phyloP scores from a whole-genome alignment of 169 alveolate species.

The Cryptosporidium meleagridis region DNA sequence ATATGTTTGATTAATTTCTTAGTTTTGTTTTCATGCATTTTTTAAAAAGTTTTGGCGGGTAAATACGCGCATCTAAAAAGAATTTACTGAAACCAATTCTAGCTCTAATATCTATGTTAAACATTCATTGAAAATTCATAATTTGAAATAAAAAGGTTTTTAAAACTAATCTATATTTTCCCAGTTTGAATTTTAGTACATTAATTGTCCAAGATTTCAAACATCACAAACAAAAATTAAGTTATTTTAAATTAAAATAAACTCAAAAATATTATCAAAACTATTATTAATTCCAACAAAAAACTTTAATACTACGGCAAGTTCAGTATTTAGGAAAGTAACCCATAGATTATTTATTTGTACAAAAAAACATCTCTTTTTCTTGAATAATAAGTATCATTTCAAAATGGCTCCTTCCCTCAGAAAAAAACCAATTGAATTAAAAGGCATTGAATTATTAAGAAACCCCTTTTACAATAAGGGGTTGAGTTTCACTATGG shows the following conservation, averaged over 20 bases:
- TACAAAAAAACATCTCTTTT: neutral
- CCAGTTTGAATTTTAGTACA: neutral
- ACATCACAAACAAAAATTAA: neutral
- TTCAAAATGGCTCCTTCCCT: slow-evolving; percentile 7
- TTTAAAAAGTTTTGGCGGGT: neutral
- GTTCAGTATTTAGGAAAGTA: neutral
- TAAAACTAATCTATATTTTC: too few species aligned
- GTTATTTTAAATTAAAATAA: neutral
- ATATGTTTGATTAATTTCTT: neutral
- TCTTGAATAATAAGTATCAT: neutral
- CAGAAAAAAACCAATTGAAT: slow-evolving; percentile 1
- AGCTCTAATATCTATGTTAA: neutral
- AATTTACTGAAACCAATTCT: neutral
- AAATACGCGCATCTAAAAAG: slow-evolving; percentile 11
- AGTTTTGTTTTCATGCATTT: neutral
- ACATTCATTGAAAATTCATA: neutral
- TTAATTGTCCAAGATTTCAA: too few species aligned
- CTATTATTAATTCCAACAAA: slow-evolving; percentile 25
- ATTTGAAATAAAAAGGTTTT: neutral
- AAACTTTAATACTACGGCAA: neutral
- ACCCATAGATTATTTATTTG: neutral
- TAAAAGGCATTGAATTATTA: slow-evolving; percentile 75
- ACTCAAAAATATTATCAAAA: slow-evolving; percentile 5
- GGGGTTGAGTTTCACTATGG: slow-evolving; percentile 75
- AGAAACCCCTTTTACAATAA: slow-evolving; percentile 76